Base-by-base conservation (phyloP, 169 alveolate species). In the Amoebophrya sp. region DNA sequence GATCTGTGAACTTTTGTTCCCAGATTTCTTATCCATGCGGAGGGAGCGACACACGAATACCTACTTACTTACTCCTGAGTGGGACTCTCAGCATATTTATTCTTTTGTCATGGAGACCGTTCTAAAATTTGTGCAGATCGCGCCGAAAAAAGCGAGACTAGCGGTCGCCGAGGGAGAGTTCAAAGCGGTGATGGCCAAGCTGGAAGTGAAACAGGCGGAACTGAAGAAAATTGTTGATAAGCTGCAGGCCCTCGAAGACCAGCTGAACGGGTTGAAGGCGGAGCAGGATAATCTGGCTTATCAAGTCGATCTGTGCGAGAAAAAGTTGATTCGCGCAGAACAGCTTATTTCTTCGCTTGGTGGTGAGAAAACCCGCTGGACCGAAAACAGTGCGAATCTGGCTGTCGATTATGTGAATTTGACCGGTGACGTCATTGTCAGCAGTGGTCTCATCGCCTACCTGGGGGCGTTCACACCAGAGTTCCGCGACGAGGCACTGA, bases 341-440 rank as follows among this genome's bases (percentile, higher is more conserved):
- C 95, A 95, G 89, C 95, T 97, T 55, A 97, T 97, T 92, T 95
- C 95, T 65, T 94, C 95, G 41, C 93, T 97, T 78, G 98, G 98
- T 33, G 98, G 98, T n/a, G 98, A 96, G 94, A 96, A 96, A 93
- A 96, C 96, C 0, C 95, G 98, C 91, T 97, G 99, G 99, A 95
- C 96, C 47, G 96, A 94, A 83, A 94, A 94, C 47, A 97, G 97
- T 39, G 96, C 94, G 55, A 94, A 94, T 89, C 93, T 96, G 38
- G 95, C 95, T n/a, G 93, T 89, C 36, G 96, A 94, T 78, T 96
- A 95, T 89, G 93, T 93, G 54, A 95, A 94, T 90, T 94, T 96
- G 40, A 95, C 98, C 40, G 99, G 99, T 89, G 98, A 97, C 95
- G 96, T 96, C 36, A 94, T 97, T n/a, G 95, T 96, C 90, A 95